A percentile compares a stretch with the other conserved stretches of the same genome.
Conservation (phyloP, 192 early-diverging fungal genomes). For the Podila minutissima region DNA sequence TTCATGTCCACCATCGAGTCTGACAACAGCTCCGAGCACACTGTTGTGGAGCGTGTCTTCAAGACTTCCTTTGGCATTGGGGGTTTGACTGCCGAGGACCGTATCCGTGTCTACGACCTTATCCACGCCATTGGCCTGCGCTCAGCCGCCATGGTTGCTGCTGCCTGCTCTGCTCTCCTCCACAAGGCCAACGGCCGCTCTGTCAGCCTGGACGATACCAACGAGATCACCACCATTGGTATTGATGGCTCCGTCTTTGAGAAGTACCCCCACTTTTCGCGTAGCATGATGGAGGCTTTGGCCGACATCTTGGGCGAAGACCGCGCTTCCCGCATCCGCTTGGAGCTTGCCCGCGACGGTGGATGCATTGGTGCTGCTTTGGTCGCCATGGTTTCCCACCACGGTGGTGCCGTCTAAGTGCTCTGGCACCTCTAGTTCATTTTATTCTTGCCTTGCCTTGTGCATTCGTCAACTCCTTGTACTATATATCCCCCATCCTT, state of each 20-base stretch:
- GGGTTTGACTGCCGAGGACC: constrained; percentile 72
- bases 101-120: constrained; percentile 73
- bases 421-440: no score
- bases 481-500: no score
- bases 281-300: constrained; percentile 73
- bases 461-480: no score
- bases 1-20: constrained; percentile 62
- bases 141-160: constrained; percentile 77
- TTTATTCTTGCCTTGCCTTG: no score
- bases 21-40: constrained; percentile 63
- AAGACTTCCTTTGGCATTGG: constrained; percentile 62
- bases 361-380: constrained; percentile 78
- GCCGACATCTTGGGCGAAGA: constrained; percentile 76
- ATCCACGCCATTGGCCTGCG: constrained; percentile 80
- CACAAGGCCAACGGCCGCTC: constrained; percentile 18
- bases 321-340: constrained; percentile 69
- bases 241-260: constrained; percentile 90
- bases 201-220: constrained; percentile 34
- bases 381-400: constrained; percentile 63
- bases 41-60: constrained; percentile 65
- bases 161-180: constrained; percentile 63
- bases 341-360: constrained; percentile 75
- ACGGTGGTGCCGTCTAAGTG: constrained; percentile 1
- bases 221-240: constrained; percentile 67
- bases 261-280: constrained; percentile 82